Conservation (phyloP, 768 basidiomycete genomes). For the Mycena vulgaris region DNA sequence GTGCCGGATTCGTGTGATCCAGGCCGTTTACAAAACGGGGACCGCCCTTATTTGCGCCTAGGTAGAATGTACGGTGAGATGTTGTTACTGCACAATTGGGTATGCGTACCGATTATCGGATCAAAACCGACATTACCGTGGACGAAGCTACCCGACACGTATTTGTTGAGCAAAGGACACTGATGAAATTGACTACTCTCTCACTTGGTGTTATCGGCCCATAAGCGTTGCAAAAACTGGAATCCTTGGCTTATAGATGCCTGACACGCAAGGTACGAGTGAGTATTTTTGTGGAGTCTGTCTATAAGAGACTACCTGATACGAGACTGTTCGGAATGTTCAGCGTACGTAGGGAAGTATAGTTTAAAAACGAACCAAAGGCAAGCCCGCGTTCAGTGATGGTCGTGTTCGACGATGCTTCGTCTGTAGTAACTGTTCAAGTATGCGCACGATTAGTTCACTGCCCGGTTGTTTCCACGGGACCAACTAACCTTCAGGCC, state of each 20-base stretch:
- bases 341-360: too few relatives aligned
- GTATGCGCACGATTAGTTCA: background rate
- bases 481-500: constrained; percentile 38
- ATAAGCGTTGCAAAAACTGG: constrained; percentile 18
- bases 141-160: background rate
- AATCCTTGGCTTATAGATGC: background rate
- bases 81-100: too few relatives aligned
- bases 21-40: constrained; percentile 19
- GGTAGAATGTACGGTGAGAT: background rate
- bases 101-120: constrained; percentile 22
- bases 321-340: too few relatives aligned
- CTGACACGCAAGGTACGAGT: constrained; percentile 20
- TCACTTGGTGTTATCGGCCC: constrained; percentile 20
- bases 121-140: background rate
- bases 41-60: constrained; percentile 6
- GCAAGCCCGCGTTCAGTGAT: constrained; percentile 28
- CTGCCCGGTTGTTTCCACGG: background rate
- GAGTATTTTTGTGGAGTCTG: background rate
- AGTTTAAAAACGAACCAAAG: constrained; percentile 20
- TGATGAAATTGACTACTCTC: background rate
- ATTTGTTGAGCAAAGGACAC: background rate
- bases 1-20: constrained; percentile 13
- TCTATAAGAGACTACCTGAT: too few relatives aligned
- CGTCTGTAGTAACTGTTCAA: constrained; percentile 9
- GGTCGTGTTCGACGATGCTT: constrained; percentile 11